Percentiles rank a stretch among this genome's conserved stretches.
These are phyloP conservation scores for Erodium maritimum DNA, from an alignment of 345 rosid genomes.

Conservation along the genomic window DNA sequence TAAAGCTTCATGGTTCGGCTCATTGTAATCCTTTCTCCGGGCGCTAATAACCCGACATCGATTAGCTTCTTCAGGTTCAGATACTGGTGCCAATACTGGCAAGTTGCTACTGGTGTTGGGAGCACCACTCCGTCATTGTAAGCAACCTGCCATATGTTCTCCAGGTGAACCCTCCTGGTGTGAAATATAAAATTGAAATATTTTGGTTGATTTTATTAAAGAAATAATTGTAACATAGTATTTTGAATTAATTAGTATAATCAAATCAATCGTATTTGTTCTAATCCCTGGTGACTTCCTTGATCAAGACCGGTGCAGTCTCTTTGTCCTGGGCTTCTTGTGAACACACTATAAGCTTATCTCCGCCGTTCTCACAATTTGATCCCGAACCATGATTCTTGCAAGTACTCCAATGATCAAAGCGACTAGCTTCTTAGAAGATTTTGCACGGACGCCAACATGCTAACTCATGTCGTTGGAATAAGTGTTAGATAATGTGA, in stretches of 20 bases:
- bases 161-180: conserved; percentile 88
- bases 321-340: conserved; percentile 86
- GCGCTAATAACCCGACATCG: conserved; percentile 89
- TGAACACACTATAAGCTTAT: conserved; percentile 89
- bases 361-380: conserved; percentile 82
- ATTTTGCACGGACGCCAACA: conserved; percentile 80
- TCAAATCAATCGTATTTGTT: no score
- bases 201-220: no score
- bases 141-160: conserved; percentile 93
- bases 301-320: conserved; percentile 97
- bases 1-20: conserved; percentile 85
- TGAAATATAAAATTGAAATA: no score
- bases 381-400: conserved; percentile 65
- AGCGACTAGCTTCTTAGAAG: conserved; percentile 77
- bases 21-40: conserved; percentile 92
- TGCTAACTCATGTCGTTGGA: no score
- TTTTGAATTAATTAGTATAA: no score
- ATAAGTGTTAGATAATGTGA: no score
- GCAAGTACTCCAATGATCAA: conserved; percentile 88
- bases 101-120: conserved; percentile 82
- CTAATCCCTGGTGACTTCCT: conserved; percentile 90
- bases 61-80: conserved; percentile 92
- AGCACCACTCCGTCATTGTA: conserved; percentile 87
- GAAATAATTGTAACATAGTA: no score
- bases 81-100: conserved; percentile 95